These are phyloP conservation scores for Mortierella sp. DNA, from an alignment of 371 early-diverging fungal genomes.

Conservation along the genomic window DNA sequence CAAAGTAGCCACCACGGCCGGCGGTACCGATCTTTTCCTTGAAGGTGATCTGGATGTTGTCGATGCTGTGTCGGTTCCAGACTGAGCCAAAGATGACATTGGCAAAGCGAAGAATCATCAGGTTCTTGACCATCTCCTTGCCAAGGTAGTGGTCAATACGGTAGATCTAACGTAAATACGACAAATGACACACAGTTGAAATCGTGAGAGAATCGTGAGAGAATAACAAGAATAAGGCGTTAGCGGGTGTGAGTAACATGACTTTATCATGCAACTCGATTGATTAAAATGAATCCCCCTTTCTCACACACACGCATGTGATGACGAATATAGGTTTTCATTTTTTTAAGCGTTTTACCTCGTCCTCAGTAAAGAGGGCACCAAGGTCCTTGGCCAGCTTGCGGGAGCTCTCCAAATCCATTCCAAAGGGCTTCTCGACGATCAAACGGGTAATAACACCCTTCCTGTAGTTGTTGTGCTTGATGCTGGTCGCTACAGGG, in stretches of 20 bases:
- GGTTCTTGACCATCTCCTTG: constrained; percentile 99
- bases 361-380: constrained; percentile 86
- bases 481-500: constrained; percentile 83
- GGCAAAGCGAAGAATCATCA: constrained; percentile 94
- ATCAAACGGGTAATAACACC: constrained; percentile 80
- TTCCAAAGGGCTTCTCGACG: constrained; percentile 99
- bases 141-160: constrained; percentile 99
- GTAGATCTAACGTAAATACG: constrained; percentile 75
- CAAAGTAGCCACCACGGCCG: constrained; percentile 99
- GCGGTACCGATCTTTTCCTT: constrained; percentile 99
- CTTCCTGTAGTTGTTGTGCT: constrained; percentile 71
- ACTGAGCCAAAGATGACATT: constrained; percentile 94
- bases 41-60: constrained; percentile 97
- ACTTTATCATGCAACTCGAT: neutral
- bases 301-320: neutral
- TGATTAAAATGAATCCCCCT: neutral
- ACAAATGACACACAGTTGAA: neutral
- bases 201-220: neutral
- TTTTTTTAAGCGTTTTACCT: constrained; percentile 64
- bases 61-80: constrained; percentile 93
- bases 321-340: neutral
- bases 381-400: constrained; percentile 78
- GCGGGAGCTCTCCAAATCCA: constrained; percentile 87
- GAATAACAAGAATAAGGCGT: neutral
- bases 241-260: neutral